Conservation (phyloP, 257 asterid species). For the Solanum megistacrolobum region DNA sequence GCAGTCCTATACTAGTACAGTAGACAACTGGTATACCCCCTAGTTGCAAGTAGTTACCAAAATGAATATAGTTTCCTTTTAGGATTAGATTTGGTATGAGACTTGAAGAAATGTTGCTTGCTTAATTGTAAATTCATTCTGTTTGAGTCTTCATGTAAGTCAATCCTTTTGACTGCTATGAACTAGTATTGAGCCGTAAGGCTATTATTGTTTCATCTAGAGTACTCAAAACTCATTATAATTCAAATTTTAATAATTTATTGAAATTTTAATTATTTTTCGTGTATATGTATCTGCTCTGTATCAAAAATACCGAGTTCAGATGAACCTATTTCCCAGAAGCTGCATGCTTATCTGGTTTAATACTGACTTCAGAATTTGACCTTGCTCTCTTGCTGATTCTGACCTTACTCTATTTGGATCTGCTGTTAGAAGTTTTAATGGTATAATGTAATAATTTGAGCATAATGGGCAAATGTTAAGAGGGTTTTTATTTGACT, state of each 20-base stretch:
- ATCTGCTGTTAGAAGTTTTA: background rate
- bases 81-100: background rate
- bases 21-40: background rate
- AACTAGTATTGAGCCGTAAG: background rate
- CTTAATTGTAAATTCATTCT: background rate
- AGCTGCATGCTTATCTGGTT: background rate
- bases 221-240: background rate
- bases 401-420: background rate
- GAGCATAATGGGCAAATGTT: background rate
- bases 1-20: constrained; percentile 10
- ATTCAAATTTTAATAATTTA: background rate
- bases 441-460: background rate
- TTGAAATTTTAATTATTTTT: background rate
- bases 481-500: background rate
- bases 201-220: background rate
- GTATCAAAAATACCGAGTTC: background rate
- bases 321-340: background rate
- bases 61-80: background rate
- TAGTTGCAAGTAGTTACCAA: background rate
- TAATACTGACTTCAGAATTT: background rate
- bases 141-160: background rate
- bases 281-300: background rate
- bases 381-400: background rate
- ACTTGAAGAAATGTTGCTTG: background rate
- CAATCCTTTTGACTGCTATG: background rate